These are phyloP conservation scores for Citrullus colocynthis DNA, from an alignment of 306 rosid species.

Conservation along the genomic window DNA sequence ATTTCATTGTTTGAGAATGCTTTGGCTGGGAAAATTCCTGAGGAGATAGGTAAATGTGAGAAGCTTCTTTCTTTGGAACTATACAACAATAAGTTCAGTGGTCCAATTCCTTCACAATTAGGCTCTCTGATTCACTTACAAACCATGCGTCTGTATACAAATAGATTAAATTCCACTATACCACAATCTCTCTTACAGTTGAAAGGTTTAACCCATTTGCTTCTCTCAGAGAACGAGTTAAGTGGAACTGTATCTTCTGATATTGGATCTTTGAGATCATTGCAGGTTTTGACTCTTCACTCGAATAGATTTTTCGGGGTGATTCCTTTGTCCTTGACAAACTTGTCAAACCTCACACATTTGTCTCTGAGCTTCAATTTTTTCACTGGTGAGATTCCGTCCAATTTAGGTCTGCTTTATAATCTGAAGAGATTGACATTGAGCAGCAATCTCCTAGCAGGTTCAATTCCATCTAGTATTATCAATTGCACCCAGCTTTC, in stretches of 20 bases:
- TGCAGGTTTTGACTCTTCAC: slow-evolving; percentile 48
- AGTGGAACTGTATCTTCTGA: slow-evolving; percentile 53
- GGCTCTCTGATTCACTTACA: slow-evolving; percentile 42
- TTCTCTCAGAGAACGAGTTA: slow-evolving; percentile 46
- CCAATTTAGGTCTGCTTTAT: slow-evolving; percentile 44
- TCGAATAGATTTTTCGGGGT: slow-evolving; percentile 46
- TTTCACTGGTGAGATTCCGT: slow-evolving; percentile 71
- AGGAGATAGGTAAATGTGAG: slow-evolving; percentile 39
- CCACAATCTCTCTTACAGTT: slow-evolving; percentile 49
- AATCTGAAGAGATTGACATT: slow-evolving; percentile 46
- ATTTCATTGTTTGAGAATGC: slow-evolving; percentile 36
- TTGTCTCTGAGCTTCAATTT: slow-evolving; percentile 46
- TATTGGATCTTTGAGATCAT: slow-evolving; percentile 52
- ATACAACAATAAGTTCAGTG: slow-evolving; percentile 31
- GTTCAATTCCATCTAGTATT: slow-evolving; percentile 56
- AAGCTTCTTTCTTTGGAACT: slow-evolving; percentile 42
- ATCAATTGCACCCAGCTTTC: slow-evolving; percentile 49
- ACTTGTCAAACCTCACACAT: slow-evolving; percentile 47
- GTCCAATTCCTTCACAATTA: slow-evolving; percentile 56
- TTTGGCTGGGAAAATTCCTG: slow-evolving; percentile 48
- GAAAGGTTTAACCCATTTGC: slow-evolving; percentile 46
- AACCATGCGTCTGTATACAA: slow-evolving; percentile 30
- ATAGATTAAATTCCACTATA: slow-evolving; percentile 46
- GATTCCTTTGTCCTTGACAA: slow-evolving; percentile 57
- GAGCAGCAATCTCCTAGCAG: slow-evolving; percentile 24